Evolutionary conservation across 352 stramenopile species (phyloP), one percentile per base, ranked within the genome.

Genomic region (Pythium oligandrum): DNA sequence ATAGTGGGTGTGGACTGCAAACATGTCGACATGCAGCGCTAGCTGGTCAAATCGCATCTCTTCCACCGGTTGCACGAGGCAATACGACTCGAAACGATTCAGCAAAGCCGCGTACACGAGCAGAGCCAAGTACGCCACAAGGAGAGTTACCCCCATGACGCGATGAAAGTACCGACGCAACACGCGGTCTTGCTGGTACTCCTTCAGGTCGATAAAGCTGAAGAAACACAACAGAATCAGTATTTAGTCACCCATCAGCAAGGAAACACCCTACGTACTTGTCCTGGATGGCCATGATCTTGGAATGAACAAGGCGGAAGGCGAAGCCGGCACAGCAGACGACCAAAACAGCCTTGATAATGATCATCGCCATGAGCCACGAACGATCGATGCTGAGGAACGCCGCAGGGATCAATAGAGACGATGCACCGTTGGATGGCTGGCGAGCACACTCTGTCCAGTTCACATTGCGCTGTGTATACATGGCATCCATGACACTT

Each of bases 131-230:
- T 71, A 86, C 3, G 66, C 86, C 34, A 74, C 46, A 10, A 70
- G 36, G 11, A 85, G 55, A 12, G 71, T 66, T 38, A 61, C 57
- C 2, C 67, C 72, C 67, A 78, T 75, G 0, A 73, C 37, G 6
- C 65, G 55, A 0, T 59, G 55, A 31, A 85, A 63, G 36, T 78
- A 65, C 1, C 72, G 61, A 34, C 66, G 68, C 31, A 73, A 55
- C 38, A 86, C 66, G 40, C 74, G 71, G 38, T 86, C 74, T 31
- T 67, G 64, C 43, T 87, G 75, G 35, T 78, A 77, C 47, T 89
- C 78, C 37, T 73, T 74, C 30, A 86, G 51, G 37, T 89, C 78
- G 59, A 89, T 86, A 53, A 82, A 87, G 36, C 77, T 88, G 43
- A 36, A 8, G 5, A 33, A 11, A 47, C 30, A 63, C 5, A 66